A percentile compares a stretch with the other conserved stretches of the same genome.
phyloP scores from a whole-genome alignment of 164 flowering plant species.

The Houttuynia cordata region DNA sequence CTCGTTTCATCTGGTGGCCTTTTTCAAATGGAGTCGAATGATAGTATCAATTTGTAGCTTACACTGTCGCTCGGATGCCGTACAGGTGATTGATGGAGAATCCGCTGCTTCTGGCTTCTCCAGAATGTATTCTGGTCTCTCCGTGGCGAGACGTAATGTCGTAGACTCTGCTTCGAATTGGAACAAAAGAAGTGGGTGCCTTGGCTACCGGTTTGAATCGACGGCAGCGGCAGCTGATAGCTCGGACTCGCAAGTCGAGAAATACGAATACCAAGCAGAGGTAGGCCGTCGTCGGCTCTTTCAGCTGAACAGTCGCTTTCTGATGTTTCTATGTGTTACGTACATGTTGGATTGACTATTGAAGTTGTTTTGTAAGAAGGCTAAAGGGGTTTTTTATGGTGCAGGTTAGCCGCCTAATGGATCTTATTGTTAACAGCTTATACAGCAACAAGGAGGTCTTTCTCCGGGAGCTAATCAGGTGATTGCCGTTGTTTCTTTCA shows the following conservation, averaged over 20 bases:
- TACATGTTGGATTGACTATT: too few relatives aligned
- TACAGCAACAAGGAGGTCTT: constrained; percentile 95
- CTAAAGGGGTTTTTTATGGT: neutral
- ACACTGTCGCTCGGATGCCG: too few relatives aligned
- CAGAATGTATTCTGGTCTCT: constrained; percentile 29
- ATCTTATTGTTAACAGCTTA: constrained; percentile 87
- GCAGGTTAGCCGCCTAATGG: constrained; percentile 98
- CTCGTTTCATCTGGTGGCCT: neutral
- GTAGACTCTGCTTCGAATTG: constrained; percentile 7
- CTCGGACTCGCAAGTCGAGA: constrained; percentile 51
- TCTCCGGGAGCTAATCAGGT: constrained; percentile 88
- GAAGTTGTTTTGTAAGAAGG: neutral
- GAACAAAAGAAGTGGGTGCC: constrained; percentile 17
- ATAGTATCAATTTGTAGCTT: neutral
- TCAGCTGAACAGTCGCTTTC: neutral
- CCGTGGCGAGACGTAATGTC: constrained; percentile 11
- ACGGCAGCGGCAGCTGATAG: constrained; percentile 67
- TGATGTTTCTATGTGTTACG: neutral
- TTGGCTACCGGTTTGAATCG: constrained; percentile 54
- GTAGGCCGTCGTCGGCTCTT: constrained; percentile 16
- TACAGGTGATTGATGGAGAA: neutral
- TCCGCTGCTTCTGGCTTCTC: neutral
- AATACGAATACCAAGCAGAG: constrained; percentile 95
- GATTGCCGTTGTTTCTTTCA: neutral
- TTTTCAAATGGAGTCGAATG: neutral